Evolutionary conservation across 495 filamentous ascomycete genomes (phyloP), one percentile per base, ranked within the genome.

Genomic region (Achaetomiella virescens): DNA sequence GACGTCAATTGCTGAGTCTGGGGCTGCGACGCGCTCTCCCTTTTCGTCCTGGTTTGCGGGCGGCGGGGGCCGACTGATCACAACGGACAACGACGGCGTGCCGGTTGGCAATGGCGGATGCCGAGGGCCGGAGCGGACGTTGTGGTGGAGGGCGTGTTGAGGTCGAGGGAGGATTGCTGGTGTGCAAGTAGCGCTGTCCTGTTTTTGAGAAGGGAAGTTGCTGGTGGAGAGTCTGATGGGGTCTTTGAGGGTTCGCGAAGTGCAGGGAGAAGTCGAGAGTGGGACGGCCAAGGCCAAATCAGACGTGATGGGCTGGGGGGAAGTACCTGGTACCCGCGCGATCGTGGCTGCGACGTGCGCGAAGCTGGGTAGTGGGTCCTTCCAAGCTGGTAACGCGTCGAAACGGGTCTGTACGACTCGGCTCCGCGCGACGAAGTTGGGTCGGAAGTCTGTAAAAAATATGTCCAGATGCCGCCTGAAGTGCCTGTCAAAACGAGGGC

Each of bases 181-280:
- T 46, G 36, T 55, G 42, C 54, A 20, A 59, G 56, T 56, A 54
- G 49, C 55, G 59, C 55, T 59, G 53, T 64, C 61, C 65, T 63
- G 62, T 71, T 69, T 71, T 69, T 68, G 54, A 66, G 56, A 65
- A 52, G 55, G n/a, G n/a, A n/a, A n/a, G n/a, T n/a, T 60, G 54
- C 42, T 65, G 64, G 66, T 68, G 64, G 68, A 69, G 66, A 69
- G 65, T 55, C 41, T 31, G 48, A 59, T 61, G 65, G 63, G 53
- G 60, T 45, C 57, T 31, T 31, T 24, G 43, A 61, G 37, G 51
- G 57, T 18, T 61, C 47, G 48, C 37, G 57, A 52, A n/a, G n/a
- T n/a, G 52, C 48, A 43, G 52, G 54, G 48, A 37, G 55, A 54
- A 21, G 33, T 25, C 17, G 12, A 22, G 55, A 54, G 64, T 68